These are phyloP conservation scores for Fagopyrum tataricum DNA, from an alignment of 148 eudicot species.

Conservation along the genomic window DNA sequence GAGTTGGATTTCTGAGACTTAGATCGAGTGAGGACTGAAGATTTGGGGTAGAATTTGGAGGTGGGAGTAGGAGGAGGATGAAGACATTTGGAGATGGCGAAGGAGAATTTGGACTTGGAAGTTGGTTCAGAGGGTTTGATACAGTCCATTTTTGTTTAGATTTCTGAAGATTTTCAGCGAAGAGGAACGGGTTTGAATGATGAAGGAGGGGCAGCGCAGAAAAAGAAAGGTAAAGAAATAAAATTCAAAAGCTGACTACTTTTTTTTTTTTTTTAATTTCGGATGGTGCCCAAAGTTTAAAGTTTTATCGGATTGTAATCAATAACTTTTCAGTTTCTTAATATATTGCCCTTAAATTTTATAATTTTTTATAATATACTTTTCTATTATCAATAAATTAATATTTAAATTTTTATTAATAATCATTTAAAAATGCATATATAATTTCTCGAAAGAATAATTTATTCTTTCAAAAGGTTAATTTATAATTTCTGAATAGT, in stretches of 20 bases:
- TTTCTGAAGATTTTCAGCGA: background rate
- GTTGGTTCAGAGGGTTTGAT: constrained; percentile 4
- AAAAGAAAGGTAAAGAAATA: background rate
- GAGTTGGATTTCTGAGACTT: constrained; percentile 22
- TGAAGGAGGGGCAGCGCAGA: background rate
- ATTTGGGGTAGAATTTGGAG: constrained; percentile 24
- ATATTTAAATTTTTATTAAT: too few species aligned
- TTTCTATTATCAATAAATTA: too few species aligned
- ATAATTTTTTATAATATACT: too few species aligned
- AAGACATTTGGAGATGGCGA: constrained; percentile 37
- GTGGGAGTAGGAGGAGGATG: constrained; percentile 29
- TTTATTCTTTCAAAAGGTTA: too few species aligned
- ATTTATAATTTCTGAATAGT: too few species aligned
- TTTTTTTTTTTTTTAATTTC: background rate
- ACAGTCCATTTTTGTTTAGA: constrained; percentile 1
- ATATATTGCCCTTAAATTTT: too few species aligned
- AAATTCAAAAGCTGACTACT: background rate
- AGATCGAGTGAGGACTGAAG: constrained; percentile 18
- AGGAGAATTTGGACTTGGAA: constrained; percentile 4
- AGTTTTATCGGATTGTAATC: too few species aligned
- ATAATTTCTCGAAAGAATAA: too few species aligned
- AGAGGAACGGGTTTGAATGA: background rate
- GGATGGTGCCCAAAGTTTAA: too few species aligned
- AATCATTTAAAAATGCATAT: too few species aligned
- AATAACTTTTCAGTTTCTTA: too few species aligned